A percentile compares a stretch with the other conserved stretches of the same genome.
Conservation (phyloP, 2,329 filamentous ascomycete species). For the Stylonectria norvegica region DNA sequence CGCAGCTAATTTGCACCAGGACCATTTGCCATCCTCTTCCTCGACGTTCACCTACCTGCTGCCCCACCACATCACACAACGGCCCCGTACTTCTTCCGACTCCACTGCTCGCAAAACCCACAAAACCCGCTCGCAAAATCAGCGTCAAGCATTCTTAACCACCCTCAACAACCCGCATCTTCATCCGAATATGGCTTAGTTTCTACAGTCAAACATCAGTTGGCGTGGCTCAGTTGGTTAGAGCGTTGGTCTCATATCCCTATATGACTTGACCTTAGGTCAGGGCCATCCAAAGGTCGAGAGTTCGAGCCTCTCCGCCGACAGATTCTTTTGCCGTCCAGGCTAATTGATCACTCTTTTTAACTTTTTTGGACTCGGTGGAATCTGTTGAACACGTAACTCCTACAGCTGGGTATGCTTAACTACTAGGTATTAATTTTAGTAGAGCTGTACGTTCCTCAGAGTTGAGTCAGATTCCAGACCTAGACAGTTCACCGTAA, state of each 20-base stretch:
- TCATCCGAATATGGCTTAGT: conserved; percentile 15
- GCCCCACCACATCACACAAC: too few species aligned
- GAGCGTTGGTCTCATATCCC: conserved; percentile 28
- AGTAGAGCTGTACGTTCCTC: too few species aligned
- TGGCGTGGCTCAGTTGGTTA: conserved; percentile 30
- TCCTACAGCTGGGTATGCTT: too few species aligned
- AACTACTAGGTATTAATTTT: too few species aligned
- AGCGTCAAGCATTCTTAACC: conserved; percentile 1
- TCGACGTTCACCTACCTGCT: too few species aligned
- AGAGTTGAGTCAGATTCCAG: too few species aligned
- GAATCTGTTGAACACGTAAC: too few species aligned
- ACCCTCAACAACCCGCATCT: not conserved
- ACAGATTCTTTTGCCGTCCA: conserved; percentile 8
- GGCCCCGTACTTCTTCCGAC: not conserved
- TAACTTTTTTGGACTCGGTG: too few species aligned
- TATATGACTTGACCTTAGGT: conserved; percentile 21
- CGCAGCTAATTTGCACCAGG: too few species aligned
- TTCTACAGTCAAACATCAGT: conserved; percentile 6
- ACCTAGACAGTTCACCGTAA: too few species aligned
- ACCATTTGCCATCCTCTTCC: too few species aligned
- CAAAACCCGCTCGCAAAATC: too few species aligned
- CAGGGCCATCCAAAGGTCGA: conserved; percentile 29
- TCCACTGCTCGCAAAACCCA: not conserved
- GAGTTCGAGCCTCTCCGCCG: conserved; percentile 29
- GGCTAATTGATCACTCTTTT: not conserved